Evolutionary conservation across 306 rosid species (phyloP), one percentile per base, ranked within the genome.

Genomic region (Cajanus cajan): DNA sequence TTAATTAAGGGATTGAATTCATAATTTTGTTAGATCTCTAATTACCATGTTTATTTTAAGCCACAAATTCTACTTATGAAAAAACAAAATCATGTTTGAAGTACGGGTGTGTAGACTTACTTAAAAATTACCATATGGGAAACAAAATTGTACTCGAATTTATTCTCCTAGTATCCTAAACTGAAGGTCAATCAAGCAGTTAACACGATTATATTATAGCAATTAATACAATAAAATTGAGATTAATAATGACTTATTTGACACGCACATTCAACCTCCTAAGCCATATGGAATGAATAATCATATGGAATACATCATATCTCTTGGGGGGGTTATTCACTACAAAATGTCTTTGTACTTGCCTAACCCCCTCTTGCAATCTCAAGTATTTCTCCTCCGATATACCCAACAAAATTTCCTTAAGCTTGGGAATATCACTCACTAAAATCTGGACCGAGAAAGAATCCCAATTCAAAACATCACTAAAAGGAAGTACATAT

Each of bases 241-340:
- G 71, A 59, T 24, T n/a, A n/a, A n/a, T n/a, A 0, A 45, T 71
- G 18, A 21, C 7, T 71, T 44, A 85, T 78, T 68, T 85, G 6
- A 81, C 71, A 48, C 4, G 43, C 18, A 85, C 82, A 86, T 90
- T 88, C 74, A 88, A 81, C 50, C 94, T 88, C 58, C 91, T 78
- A 68, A 90, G 91, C 94, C 94, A 88, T 41, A 88, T 78, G 7
- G 94, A 90, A 65, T 88, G 94, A 61, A 86, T 22, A 31, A 86
- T 90, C 91, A 90, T 86, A 76, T 86, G 87, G 4, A 88, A 90
- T 39, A 88, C 89, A 80, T 90, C 88, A 44, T 61, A 90, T 82
- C 78, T 80, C 81, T 80, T 76, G 15, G 91, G 90, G 52, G 91
- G 90, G 72, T 82, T 61, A 19, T 86, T 90, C 15, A 90, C 66